Conservation (phyloP, 306 rosid species). For the Ziziphus jujuba region DNA sequence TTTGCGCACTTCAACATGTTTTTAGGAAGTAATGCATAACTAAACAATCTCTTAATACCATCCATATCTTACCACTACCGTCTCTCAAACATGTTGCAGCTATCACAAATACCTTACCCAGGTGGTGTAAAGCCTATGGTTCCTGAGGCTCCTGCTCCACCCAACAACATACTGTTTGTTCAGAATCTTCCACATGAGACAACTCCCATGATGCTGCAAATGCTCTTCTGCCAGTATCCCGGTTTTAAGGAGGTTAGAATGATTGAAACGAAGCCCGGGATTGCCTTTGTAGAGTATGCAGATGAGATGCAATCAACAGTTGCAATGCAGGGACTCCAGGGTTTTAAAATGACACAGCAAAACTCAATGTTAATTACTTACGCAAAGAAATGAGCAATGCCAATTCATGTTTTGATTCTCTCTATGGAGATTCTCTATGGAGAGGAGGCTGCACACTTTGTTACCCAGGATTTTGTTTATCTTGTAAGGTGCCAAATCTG, state of each 20-base stretch:
- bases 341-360: conserved; percentile 91
- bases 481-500: not conserved
- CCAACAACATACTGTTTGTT: conserved; percentile 86
- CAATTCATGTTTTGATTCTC: conserved; percentile 16
- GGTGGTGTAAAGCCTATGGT: conserved; percentile 80
- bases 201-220: conserved; percentile 94
- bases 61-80: conserved; percentile 2
- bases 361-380: conserved; percentile 92
- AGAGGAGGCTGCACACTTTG: conserved; percentile 13
- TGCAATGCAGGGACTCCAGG: conserved; percentile 91
- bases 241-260: conserved; percentile 98
- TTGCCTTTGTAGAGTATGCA: conserved; percentile 92
- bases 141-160: conserved; percentile 99
- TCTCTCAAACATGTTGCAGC: conserved; percentile 38
- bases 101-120: conserved; percentile 73
- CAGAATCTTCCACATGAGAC: conserved; percentile 93
- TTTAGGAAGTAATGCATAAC: not conserved
- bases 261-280: conserved; percentile 97
- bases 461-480: conserved; percentile 4
- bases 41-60: conserved; percentile 1
- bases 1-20: not conserved
- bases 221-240: conserved; percentile 88
- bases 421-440: conserved; percentile 3
- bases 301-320: conserved; percentile 88
- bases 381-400: conserved; percentile 69